phyloP scores from a whole-genome alignment of 345 rosid species.

The Salix purpurea region DNA sequence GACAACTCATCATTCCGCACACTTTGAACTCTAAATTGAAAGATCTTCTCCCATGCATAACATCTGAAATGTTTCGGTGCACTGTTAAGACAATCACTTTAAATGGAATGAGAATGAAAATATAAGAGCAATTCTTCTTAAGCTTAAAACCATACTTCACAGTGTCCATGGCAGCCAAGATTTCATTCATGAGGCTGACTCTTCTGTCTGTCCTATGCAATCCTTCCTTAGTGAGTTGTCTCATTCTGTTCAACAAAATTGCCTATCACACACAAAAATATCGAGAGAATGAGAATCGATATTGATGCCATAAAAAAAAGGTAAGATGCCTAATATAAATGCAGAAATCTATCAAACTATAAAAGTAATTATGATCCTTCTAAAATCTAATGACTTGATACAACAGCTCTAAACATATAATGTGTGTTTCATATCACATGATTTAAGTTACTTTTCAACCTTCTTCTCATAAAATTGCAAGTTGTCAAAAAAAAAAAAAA shows the following conservation, averaged over 20 bases:
- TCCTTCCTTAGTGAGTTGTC: conserved; percentile 31
- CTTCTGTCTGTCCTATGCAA: conserved; percentile 31
- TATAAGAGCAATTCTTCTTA: background rate
- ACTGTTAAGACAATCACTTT: background rate
- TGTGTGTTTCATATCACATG: too few species aligned
- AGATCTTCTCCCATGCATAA: conserved; percentile 40
- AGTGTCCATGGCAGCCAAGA: conserved; percentile 29
- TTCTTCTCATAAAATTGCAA: too few species aligned
- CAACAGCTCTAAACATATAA: background rate
- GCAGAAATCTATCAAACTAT: background rate
- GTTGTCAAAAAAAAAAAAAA: too few species aligned
- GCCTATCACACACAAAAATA: conserved; percentile 18
- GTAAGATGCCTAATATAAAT: background rate
- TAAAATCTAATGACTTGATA: background rate
- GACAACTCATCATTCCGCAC: conserved; percentile 31
- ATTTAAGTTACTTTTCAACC: too few species aligned
- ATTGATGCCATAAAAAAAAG: background rate
- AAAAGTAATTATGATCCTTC: background rate
- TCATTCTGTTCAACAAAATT: conserved; percentile 26
- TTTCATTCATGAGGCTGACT: conserved; percentile 36
- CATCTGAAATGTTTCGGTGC: conserved; percentile 15
- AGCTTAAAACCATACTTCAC: conserved; percentile 26
- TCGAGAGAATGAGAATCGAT: background rate
- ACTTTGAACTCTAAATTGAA: conserved; percentile 24
- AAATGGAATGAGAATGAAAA: background rate